These are phyloP conservation scores for Psilocybe subaeruginosa DNA, from an alignment of 768 basidiomycete genomes.

Conservation along the genomic window DNA sequence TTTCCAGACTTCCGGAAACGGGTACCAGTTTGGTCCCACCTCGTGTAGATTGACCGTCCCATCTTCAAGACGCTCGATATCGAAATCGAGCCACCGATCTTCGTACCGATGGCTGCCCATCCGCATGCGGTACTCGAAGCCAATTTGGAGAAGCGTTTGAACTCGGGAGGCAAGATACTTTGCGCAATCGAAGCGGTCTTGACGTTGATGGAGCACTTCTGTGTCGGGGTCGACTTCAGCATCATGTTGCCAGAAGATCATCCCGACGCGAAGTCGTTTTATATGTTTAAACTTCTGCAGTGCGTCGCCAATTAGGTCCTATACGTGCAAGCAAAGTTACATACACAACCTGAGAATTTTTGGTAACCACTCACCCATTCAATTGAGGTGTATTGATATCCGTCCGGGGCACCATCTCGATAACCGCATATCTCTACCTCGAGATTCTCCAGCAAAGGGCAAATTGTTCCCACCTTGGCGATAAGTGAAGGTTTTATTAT, in stretches of 20 bases:
- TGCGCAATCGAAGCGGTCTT: conserved; percentile 37
- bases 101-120: conserved; percentile 43
- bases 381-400: conserved; percentile 26
- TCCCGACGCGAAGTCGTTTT: conserved; percentile 34
- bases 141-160: conserved; percentile 33
- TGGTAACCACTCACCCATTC: conserved; percentile 35
- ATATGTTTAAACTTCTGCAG: conserved; percentile 28
- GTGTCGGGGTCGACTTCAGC: conserved; percentile 33
- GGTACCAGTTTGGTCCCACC: conserved; percentile 39
- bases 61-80: conserved; percentile 29
- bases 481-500: conserved; percentile 37
- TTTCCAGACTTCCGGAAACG: conserved; percentile 44
- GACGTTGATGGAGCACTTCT: conserved; percentile 23
- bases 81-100: conserved; percentile 46
- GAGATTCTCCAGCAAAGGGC: conserved; percentile 38
- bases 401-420: conserved; percentile 33
- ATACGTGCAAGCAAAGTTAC: too few relatives aligned
- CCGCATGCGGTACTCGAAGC: conserved; percentile 44
- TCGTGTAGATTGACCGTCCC: conserved; percentile 29
- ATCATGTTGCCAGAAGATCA: conserved; percentile 41
- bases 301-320: conserved; percentile 22
- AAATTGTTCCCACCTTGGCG: conserved; percentile 29
- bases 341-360: too few relatives aligned
- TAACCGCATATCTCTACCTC: conserved; percentile 49
- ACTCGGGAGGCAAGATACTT: conserved; percentile 34